phyloP scores from a whole-genome alignment of 2,329 filamentous ascomycete genomes.

The Gyromitra esculenta region DNA sequence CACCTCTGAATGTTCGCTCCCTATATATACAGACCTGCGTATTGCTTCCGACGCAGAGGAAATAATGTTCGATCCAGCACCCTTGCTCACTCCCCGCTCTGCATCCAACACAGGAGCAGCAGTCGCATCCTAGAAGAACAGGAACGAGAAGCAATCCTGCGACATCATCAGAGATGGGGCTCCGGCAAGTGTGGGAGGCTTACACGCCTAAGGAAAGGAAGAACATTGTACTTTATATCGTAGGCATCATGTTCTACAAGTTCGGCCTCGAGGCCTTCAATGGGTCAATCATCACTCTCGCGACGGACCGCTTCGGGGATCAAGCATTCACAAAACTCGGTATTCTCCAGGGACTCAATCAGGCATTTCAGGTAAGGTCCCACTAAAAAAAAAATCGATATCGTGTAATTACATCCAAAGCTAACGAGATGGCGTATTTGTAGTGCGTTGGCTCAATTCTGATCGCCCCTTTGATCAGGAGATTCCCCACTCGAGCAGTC shows the following conservation, averaged over 20 bases:
- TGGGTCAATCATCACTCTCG: constrained; percentile 64
- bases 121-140: neutral
- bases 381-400: neutral
- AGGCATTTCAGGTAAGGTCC: constrained; percentile 61
- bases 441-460: constrained; percentile 65
- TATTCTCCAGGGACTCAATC: constrained; percentile 64
- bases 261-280: constrained; percentile 66
- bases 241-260: constrained; percentile 67
- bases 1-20: neutral
- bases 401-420: neutral
- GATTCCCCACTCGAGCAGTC: constrained; percentile 64
- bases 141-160: neutral
- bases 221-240: constrained; percentile 64
- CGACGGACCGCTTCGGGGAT: constrained; percentile 65
- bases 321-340: constrained; percentile 64
- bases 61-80: neutral
- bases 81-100: neutral
- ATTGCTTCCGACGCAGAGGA: neutral
- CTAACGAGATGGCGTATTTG: neutral
- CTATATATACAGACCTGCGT: constrained; percentile 27
- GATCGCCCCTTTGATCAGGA: constrained; percentile 65
- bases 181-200: constrained; percentile 56
- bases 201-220: constrained; percentile 62
- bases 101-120: neutral
- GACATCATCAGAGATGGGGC: constrained; percentile 18